Conservation (phyloP, 2,329 filamentous ascomycete species). For the Aspergillus hiratsukae region DNA sequence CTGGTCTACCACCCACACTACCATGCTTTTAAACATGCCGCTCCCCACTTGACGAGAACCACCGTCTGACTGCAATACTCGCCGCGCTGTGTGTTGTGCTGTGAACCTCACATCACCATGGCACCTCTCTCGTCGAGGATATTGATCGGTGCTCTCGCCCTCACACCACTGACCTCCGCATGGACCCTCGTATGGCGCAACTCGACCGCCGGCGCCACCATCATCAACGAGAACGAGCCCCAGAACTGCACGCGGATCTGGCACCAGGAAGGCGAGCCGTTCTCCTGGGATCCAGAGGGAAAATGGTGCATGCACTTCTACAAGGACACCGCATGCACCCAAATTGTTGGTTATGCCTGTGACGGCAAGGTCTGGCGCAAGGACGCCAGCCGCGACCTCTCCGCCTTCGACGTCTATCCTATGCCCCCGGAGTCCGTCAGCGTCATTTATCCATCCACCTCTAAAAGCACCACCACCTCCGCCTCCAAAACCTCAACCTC, state of each 20-base stretch:
- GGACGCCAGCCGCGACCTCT: constrained; percentile 4
- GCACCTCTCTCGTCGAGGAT: not conserved
- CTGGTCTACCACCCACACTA: not conserved
- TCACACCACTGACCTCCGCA: not conserved
- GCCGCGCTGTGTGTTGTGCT: not conserved
- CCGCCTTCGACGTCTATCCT: constrained; percentile 10
- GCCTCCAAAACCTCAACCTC: not conserved
- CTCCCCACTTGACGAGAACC: not conserved
- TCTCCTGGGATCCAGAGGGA: constrained; percentile 12
- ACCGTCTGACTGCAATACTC: not conserved
- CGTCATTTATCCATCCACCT: not conserved
- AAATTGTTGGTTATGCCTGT: constrained; percentile 6
- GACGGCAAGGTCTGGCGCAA: constrained; percentile 8
- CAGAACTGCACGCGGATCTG: constrained; percentile 12
- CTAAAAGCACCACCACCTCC: not conserved
- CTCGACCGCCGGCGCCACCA: constrained; percentile 2
- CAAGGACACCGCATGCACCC: constrained; percentile 3
- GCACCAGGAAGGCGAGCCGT: constrained; percentile 7
- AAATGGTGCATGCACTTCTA: constrained; percentile 13
- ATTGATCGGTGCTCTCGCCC: not conserved
- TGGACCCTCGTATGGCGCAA: constrained; percentile 15
- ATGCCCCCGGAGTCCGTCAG: constrained; percentile 8
- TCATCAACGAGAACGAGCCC: not conserved
- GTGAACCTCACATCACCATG: constrained; percentile 4
- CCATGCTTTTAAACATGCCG: not conserved